A percentile compares a stretch with the other conserved stretches of the same genome.
These are phyloP conservation scores for Eustoma russellianum DNA, from an alignment of 257 asterid genomes.

Conservation along the genomic window DNA sequence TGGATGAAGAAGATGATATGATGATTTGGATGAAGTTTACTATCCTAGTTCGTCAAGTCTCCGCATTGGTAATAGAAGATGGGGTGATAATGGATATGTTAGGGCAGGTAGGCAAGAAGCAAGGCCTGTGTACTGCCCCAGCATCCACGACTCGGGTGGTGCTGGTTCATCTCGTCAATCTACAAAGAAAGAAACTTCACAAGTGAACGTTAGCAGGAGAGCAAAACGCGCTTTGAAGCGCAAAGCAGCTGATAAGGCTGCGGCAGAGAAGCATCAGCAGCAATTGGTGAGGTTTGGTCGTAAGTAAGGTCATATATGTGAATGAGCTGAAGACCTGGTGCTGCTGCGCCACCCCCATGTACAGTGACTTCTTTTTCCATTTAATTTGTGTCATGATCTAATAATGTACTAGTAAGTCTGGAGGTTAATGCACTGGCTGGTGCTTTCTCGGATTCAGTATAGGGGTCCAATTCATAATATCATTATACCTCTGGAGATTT, in stretches of 20 bases:
- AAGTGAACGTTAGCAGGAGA: slow-evolving; percentile 46
- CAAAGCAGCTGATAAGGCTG: slow-evolving; percentile 73
- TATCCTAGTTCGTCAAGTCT: slow-evolving; percentile 37
- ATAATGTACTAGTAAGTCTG: too few species aligned
- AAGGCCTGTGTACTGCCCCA: slow-evolving; percentile 34
- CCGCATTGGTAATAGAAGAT: slow-evolving; percentile 64
- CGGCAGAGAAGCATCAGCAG: slow-evolving; percentile 63
- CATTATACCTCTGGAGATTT: too few species aligned
- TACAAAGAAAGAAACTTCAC: slow-evolving; percentile 32
- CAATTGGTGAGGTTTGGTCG: slow-evolving; percentile 55
- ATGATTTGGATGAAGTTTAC: slow-evolving; percentile 42
- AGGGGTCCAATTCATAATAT: too few species aligned
- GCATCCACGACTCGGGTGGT: slow-evolving; percentile 15
- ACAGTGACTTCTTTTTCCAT: too few species aligned
- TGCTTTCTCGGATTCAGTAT: too few species aligned
- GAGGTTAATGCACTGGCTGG: too few species aligned
- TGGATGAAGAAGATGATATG: slow-evolving; percentile 30
- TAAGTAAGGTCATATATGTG: slow-evolving; percentile 7
- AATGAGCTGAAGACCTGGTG: slow-evolving; percentile 1
- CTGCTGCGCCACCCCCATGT: too few species aligned
- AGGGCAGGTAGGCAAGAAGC: slow-evolving; percentile 84
- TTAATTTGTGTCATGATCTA: too few species aligned
- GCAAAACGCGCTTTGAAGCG: slow-evolving; percentile 75
- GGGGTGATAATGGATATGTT: slow-evolving; percentile 85
- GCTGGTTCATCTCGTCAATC: slow-evolving; percentile 70